These are phyloP conservation scores for Trichoderma erinaceum DNA, from an alignment of 495 filamentous ascomycete species.

Conservation along the genomic window DNA sequence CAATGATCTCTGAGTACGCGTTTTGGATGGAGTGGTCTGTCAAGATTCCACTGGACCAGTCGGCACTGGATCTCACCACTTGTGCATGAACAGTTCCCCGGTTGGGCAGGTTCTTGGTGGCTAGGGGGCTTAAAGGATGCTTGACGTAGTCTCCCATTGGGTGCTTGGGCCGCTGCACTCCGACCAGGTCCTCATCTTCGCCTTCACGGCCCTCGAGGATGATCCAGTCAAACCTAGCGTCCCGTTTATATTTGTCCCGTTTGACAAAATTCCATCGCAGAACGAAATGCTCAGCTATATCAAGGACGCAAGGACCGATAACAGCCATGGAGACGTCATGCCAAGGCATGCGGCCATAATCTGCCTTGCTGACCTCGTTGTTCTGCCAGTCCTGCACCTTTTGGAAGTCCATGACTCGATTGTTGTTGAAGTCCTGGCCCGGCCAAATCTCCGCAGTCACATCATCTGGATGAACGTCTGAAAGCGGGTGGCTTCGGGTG, in stretches of 20 bases:
- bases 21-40: constrained; percentile 88
- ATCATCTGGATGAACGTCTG: constrained; percentile 81
- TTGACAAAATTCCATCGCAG: constrained; percentile 96
- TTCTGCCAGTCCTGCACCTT: constrained; percentile 85
- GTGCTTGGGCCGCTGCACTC: constrained; percentile 77
- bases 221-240: constrained; percentile 73
- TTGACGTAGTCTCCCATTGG: constrained; percentile 81
- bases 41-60: constrained; percentile 94
- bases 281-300: constrained; percentile 95
- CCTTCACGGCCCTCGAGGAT: constrained; percentile 71
- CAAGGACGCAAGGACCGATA: constrained; percentile 82
- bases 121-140: constrained; percentile 67
- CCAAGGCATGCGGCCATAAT: constrained; percentile 96
- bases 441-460: constrained; percentile 85
- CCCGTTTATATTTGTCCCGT: constrained; percentile 94
- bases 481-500: constrained; percentile 70
- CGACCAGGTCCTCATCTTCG: constrained; percentile 74
- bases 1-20: constrained; percentile 80
- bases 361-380: constrained; percentile 86
- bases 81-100: constrained; percentile 74
- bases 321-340: constrained; percentile 91
- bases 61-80: constrained; percentile 75
- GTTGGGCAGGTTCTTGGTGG: constrained; percentile 37
- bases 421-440: constrained; percentile 93
- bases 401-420: constrained; percentile 93